Percentiles rank a stretch among this genome's conserved stretches.
phyloP scores from a whole-genome alignment of 352 stramenopile species.

The Pythium rhizo-oryzae region DNA sequence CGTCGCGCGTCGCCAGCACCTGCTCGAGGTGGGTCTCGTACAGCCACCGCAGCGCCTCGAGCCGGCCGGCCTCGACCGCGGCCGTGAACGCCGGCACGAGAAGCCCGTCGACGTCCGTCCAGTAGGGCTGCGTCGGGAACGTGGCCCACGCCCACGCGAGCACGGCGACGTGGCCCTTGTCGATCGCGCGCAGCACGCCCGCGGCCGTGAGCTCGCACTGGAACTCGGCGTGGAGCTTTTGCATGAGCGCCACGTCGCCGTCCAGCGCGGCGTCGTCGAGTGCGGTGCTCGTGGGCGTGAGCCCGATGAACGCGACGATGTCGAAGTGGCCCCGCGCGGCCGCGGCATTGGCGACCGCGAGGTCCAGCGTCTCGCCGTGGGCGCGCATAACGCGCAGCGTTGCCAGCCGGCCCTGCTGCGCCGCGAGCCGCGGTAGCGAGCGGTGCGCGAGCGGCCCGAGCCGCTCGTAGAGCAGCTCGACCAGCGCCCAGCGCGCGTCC shows the following conservation, averaged over 20 bases:
- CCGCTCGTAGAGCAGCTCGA: slow-evolving; percentile 14
- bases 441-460: slow-evolving; percentile 19
- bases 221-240: neutral
- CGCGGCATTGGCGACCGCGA: slow-evolving; percentile 12
- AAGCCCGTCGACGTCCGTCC: slow-evolving; percentile 22
- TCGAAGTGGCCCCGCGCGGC: slow-evolving; percentile 22
- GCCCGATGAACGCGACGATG: slow-evolving; percentile 24
- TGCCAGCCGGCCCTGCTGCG: slow-evolving; percentile 24
- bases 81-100: slow-evolving; percentile 19
- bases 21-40: slow-evolving; percentile 25
- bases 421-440: slow-evolving; percentile 21
- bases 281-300: slow-evolving; percentile 26
- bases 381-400: slow-evolving; percentile 27
- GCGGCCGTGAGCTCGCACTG: neutral
- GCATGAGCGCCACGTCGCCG: slow-evolving; percentile 25
- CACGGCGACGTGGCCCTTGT: slow-evolving; percentile 17
- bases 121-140: slow-evolving; percentile 22
- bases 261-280: slow-evolving; percentile 38
- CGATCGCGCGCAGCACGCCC: slow-evolving; percentile 16
- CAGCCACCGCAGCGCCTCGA: slow-evolving; percentile 24
- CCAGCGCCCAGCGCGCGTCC: slow-evolving; percentile 12
- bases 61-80: slow-evolving; percentile 13
- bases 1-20: neutral
- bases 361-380: neutral
- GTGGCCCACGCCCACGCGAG: slow-evolving; percentile 8